These are phyloP conservation scores for Penicillium pulvis DNA, from an alignment of 495 filamentous ascomycete species.

Conservation along the genomic window DNA sequence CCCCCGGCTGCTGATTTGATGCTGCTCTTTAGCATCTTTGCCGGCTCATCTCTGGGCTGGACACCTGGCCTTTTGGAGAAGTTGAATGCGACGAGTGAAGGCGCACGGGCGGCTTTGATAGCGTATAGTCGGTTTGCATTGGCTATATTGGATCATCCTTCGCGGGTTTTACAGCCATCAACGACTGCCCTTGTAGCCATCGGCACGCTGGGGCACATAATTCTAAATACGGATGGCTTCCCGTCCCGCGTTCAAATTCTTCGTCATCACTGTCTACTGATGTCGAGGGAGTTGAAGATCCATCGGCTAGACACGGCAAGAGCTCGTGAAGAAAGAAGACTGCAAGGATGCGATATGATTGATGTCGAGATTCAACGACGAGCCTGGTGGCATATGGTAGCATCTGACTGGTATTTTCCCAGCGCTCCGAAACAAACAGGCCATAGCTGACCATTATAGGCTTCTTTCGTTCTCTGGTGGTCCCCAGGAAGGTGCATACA, in stretches of 20 bases:
- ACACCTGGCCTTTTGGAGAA: conserved; percentile 23
- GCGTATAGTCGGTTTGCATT: conserved; percentile 24
- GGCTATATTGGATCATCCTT: conserved; percentile 26
- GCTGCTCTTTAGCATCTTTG: conserved; percentile 31
- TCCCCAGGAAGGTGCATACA: conserved; percentile 30
- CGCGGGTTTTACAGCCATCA: conserved; percentile 18
- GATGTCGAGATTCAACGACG: conserved; percentile 36
- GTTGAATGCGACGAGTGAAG: conserved; percentile 23
- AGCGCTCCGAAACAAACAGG: neutral
- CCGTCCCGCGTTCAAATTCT: conserved; percentile 23
- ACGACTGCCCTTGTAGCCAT: conserved; percentile 31
- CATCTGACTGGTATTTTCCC: conserved; percentile 33
- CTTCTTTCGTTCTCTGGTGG: conserved; percentile 28
- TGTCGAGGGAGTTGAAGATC: conserved; percentile 31
- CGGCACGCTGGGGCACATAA: conserved; percentile 18
- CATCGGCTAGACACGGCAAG: conserved; percentile 31
- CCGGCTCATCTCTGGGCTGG: conserved; percentile 25
- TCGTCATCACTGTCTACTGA: conserved; percentile 24
- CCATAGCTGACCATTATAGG: conserved; percentile 19
- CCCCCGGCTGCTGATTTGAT: conserved; percentile 16
- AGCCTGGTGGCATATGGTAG: conserved; percentile 36
- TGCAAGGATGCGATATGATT: conserved; percentile 29
- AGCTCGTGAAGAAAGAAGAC: conserved; percentile 22
- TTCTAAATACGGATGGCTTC: conserved; percentile 28
- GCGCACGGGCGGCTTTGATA: conserved; percentile 24